Base-by-base conservation (phyloP, 2,329 filamentous ascomycete genomes). In the Calonectria montana region DNA sequence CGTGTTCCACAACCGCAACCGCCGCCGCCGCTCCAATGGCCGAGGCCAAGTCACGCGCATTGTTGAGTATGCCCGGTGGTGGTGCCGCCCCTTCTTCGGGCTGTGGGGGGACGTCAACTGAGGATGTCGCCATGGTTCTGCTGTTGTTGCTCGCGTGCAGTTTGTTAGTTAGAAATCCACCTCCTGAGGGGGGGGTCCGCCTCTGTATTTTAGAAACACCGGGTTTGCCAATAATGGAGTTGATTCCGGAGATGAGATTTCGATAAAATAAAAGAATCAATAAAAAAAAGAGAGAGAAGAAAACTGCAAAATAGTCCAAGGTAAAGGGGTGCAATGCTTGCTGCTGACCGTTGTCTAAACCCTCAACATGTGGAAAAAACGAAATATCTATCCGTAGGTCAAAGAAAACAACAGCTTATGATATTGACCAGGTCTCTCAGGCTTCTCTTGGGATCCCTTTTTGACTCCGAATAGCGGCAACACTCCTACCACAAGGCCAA, bases 1-100 rank as follows among this genome's bases (percentile, higher is more conserved):
- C 69, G 37, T 66, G 73, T 50, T 70, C 77, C 65, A 75, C 74
- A 21, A 75, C 77, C 25, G 74, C 76, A n/a, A 48, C 63, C 62
- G 76, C 76, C 18, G 71, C 77, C 45, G 78, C 77, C 53, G 71
- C 74, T 27, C 78, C 71, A 72, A 79, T 78, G 29, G 74, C 78
- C 39, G 77, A 77, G 18, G 78, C 78, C 29, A 80, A 65, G 16
- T 73, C 77, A 59, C 77, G 77, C 43, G 77, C 75, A 62, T 75
- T 75, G 25, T 79, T 75, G 25, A 81, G 73, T 61, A 80, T 75
- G 53, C 73, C 74, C 29, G 69, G 59, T 43, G 69, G 59, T 43
- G 72, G 71, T 21, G 73, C 50, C 45, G 73, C 68, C 39, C 79
- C 77, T 48, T 80, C 78, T 50, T 79, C 78, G 35, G 77, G 73